Base-by-base conservation (phyloP, 2,329 filamentous ascomycete genomes). In the Aspergillus tubingensis region DNA sequence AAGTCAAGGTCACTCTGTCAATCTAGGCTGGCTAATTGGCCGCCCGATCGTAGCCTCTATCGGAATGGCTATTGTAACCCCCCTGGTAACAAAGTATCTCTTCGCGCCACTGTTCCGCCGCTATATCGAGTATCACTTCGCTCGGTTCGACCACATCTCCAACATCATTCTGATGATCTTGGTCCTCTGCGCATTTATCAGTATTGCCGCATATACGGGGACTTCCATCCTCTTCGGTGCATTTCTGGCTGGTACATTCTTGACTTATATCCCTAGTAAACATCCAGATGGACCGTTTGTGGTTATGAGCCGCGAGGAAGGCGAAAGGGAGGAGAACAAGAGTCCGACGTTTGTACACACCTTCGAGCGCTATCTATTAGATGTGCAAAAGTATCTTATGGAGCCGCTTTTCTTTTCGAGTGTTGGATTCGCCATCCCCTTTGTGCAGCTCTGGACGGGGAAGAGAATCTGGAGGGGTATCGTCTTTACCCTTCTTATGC, bases 161-260 rank as follows among this genome's bases (percentile, higher is more conserved):
- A 74, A 74, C 44, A 71, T 76, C 54, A 64, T 73, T 1, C 67
- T 78, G 10, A 78, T 78, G 74, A 66, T 64, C 3, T 55, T 75
- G 1, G 68, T 75, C 0, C 63, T 79, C 2, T 71, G 63, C 2
- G 72, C 72, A 0, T 74, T 74, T 3, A 67, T 74, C 32, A 63
- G 50, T 7, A 75, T 78, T 15, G 75, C 76, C 1, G 70, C 70
- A 2, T 78, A 66, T 54, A 64, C 75, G 6, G 77, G 77, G 3
- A 77, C 76, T 3, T 77, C 75, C 0, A 68, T 77, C 3, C 66
- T 79, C 1, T 78, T 77, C 32, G 77, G 76, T 5, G 70, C 76
- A 0, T 78, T 78, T 39, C 63, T 74, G 1, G 72, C 71, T 0
- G 76, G 76, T 0, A 68, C 70, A 1, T 76, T 79, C 30, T 64